Percentiles rank a stretch among this genome's conserved stretches.
Evolutionary conservation across 1,139 yeast species (phyloP).

Genomic region (Blastobotrys proliferans): DNA sequence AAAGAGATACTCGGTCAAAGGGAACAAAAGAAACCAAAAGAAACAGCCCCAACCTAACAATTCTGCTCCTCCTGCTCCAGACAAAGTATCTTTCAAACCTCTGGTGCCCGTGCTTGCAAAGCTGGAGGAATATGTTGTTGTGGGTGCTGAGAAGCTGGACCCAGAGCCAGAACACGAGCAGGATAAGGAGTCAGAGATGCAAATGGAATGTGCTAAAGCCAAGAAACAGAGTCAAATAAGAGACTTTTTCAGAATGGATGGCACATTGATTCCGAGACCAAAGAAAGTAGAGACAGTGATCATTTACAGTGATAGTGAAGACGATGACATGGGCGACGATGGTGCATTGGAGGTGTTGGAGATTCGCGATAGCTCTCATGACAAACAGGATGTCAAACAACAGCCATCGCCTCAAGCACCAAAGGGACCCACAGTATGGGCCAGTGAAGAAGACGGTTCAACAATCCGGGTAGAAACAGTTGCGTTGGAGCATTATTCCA

Average conservation of each 20-base stretch:
- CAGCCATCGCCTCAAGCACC: not conserved
- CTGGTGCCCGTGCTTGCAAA: not conserved
- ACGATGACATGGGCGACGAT: slow-evolving; percentile 1
- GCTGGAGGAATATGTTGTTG: slow-evolving; percentile 1
- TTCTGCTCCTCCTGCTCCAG: not conserved
- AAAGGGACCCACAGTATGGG: slow-evolving; percentile 16
- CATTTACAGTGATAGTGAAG: slow-evolving; percentile 8
- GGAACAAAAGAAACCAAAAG: not conserved
- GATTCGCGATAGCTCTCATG: slow-evolving; percentile 10
- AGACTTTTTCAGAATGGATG: slow-evolving; percentile 2
- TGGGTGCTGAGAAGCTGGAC: slow-evolving; percentile 6
- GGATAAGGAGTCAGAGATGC: not conserved
- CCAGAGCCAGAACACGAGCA: not conserved
- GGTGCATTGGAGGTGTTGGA: slow-evolving; percentile 4
- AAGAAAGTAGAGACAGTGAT: slow-evolving; percentile 6
- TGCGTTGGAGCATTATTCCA: slow-evolving; percentile 31
- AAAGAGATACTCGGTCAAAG: not conserved
- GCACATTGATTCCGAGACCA: not conserved
- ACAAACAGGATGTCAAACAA: slow-evolving; percentile 7
- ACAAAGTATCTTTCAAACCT: slow-evolving; percentile 1
- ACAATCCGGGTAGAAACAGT: slow-evolving; percentile 33
- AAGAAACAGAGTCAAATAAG: slow-evolving; percentile 2
- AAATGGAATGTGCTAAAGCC: not conserved
- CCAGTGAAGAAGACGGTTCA: slow-evolving; percentile 9
- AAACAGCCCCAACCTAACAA: not conserved